Base-by-base conservation (phyloP, 2,329 filamentous ascomycete species). In the Periconia digitata region DNA sequence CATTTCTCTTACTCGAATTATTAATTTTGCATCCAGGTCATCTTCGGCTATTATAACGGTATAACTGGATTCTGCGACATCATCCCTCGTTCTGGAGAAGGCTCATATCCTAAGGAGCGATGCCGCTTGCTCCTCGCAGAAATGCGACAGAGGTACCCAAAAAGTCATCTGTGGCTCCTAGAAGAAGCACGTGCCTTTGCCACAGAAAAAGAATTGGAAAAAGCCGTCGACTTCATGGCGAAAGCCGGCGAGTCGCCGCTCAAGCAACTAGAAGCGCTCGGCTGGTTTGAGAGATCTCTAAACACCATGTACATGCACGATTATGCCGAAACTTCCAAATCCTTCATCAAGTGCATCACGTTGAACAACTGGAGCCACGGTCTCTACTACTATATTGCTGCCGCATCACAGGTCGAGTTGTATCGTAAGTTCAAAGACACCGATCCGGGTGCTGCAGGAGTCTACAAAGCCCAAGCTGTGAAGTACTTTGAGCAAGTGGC, bases 51-150 rank as follows among this genome's bases (percentile, higher is more conserved):
- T 71, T 95, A 96, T 73, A 95, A 96, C 65, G 88, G 87, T 6
- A 81, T 96, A 24, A 80, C 95, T 15, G 89, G 89, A 1, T 87
- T 90, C 57, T 90, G 90, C 53, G 94, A 99, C 66, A 96, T 99
- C 46, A 77, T 95, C 15, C 86, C 89, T 0, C 79, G 76, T 1
- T 78, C 82, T 17, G 72, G 77, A 1, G 82, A 85, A 55, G 78
- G 80, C 41, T 67, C 74, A 2, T 91, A 92, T 50, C 94, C 94
- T 0, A 78, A 77, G 41, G 79, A 83, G 29, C 83, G 84, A 50
- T 88, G 92, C 54, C 74, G 79, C 41, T 76, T 73, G 2, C 77
- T 97, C 1, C 79, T 97, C 1, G 74, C 75, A 0, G 81, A 85
- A 22, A 94, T 96, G 87, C 82, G 89, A 38, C 63, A 73, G 18